Evolutionary conservation across 345 rosid species (phyloP).

Genomic region (Eucalyptus paniculata): DNA sequence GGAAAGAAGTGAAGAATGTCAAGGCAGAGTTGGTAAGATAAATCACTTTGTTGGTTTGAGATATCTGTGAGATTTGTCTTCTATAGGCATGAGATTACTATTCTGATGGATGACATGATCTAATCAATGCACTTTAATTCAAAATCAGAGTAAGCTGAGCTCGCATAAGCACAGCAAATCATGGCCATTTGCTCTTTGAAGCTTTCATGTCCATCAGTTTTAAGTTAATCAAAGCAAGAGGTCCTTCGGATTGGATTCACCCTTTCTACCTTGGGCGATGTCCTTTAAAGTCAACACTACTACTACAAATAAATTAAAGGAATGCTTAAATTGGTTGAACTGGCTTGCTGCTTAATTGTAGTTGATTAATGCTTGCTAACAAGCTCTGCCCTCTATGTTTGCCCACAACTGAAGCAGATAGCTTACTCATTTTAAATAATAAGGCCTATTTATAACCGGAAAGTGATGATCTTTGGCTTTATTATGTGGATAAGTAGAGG

Average conservation of each 20-base stretch:
- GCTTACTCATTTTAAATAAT: neutral
- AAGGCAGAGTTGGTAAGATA: constrained; percentile 65
- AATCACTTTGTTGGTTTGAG: neutral
- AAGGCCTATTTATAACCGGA: neutral
- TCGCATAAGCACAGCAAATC: neutral
- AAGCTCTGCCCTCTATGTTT: neutral
- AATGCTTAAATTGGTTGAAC: neutral
- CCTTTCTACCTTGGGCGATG: neutral
- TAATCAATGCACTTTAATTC: neutral
- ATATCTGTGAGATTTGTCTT: neutral
- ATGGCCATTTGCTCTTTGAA: neutral
- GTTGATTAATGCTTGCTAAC: neutral
- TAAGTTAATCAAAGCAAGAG: neutral
- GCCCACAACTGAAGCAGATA: neutral
- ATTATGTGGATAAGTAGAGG: neutral
- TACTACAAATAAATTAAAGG: neutral
- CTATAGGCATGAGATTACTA: neutral
- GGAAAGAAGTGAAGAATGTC: constrained; percentile 62
- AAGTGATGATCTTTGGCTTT: neutral
- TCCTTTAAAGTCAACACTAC: neutral
- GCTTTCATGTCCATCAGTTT: neutral
- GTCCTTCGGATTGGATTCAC: neutral
- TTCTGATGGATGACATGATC: neutral
- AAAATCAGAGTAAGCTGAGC: neutral
- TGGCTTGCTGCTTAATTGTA: neutral